phyloP scores from a whole-genome alignment of 805 yeast species.

The Jamesozyma jinghongensis region DNA sequence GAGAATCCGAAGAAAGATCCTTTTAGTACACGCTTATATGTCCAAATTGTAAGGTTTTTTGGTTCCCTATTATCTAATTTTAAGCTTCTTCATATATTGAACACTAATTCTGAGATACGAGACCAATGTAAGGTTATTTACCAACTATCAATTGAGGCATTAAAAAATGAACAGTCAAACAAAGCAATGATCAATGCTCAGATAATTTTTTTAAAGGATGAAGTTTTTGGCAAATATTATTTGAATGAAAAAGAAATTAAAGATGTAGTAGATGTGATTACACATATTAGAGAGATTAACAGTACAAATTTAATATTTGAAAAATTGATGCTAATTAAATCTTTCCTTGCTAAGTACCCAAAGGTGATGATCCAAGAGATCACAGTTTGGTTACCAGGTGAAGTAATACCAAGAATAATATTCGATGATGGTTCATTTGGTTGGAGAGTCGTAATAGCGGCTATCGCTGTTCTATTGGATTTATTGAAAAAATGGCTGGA shows the following conservation, averaged over 20 bases:
- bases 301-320: conserved; percentile 23
- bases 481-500: conserved; percentile 18
- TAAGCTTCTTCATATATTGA: conserved; percentile 14
- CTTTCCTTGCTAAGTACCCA: conserved; percentile 18
- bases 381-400: conserved; percentile 21
- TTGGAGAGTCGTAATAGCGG: conserved; percentile 12
- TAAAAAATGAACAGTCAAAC: conserved; percentile 18
- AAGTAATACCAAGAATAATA: conserved; percentile 19
- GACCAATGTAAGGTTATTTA: conserved; percentile 12
- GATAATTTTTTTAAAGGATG: conserved; percentile 20
- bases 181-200: conserved; percentile 24
- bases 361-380: conserved; percentile 15
- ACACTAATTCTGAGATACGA: conserved; percentile 7
- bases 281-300: conserved; percentile 17
- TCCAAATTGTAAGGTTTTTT: conserved; percentile 25
- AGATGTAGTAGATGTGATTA: conserved; percentile 9
- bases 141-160: conserved; percentile 11
- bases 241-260: conserved; percentile 9
- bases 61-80: conserved; percentile 18
- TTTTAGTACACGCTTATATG: conserved; percentile 22
- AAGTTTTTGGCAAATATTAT: conserved; percentile 17
- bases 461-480: conserved; percentile 18
- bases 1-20: conserved; percentile 18
- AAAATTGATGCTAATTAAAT: conserved; percentile 17
- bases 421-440: conserved; percentile 14